Base-by-base conservation (phyloP, 2,329 filamentous ascomycete genomes). In the Aspergillus thermomutatus region DNA sequence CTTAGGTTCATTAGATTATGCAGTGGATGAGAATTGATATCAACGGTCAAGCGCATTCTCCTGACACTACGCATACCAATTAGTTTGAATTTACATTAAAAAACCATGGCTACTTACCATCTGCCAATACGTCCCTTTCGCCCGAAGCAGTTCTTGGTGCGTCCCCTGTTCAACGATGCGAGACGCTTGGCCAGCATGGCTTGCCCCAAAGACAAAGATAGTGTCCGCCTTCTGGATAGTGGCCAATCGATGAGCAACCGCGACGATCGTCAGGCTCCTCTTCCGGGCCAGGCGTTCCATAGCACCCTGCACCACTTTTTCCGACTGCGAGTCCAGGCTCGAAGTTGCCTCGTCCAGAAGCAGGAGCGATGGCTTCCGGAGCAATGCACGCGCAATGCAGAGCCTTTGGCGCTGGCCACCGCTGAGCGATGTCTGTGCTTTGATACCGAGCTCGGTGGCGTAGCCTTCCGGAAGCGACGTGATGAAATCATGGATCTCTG, bases 211-310 rank as follows among this genome's bases (percentile, higher is more conserved):
- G 0, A 93, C 89, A 64, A 90, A 91, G 45, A 92, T 92, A n/a
- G 87, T 77, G 69, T 93, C 87, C 1, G 89, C 88, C 63, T 92
- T 88, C 71, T 90, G 89, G 21, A 92, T 86, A 11, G 88, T 93
- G 0, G 87, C 87, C 50, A 93, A 77, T 14, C 90, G 80, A 70
- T 93, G 90, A 1, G 90, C 90, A 10, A 94, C 89, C 2, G 89
- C 88, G 3, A 94, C 79, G 59, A 89, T 90, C 1, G 90, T 84
- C 53, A 71, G 67, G 28, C 66, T 86, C 7, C 82, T 83, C 60
- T 80, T 79, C 3, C 80, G 80, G 0, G 84, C 85, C 34, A 63
- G 69, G 45, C 79, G 79, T 76, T 91, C 87, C 66, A 92, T 85
- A 0, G 88, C 88, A 0, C 77, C 78, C 71, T 92, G 87, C 9